These are phyloP conservation scores for Betula pendula DNA, from an alignment of 306 rosid species.

Conservation along the genomic window DNA sequence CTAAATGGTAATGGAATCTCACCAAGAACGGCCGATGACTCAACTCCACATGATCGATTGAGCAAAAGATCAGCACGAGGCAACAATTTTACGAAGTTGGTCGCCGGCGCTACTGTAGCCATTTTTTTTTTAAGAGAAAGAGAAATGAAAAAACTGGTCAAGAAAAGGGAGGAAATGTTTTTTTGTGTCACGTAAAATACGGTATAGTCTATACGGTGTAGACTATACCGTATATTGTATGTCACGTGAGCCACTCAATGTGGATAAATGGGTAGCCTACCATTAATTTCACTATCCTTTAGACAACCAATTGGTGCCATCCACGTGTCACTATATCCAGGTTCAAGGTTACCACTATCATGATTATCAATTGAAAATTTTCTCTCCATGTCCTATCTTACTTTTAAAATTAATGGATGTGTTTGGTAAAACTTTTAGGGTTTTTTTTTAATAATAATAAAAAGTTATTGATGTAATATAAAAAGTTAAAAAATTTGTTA, in stretches of 20 bases:
- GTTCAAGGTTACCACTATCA: no score
- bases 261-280: conserved; percentile 13
- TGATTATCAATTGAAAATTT: not conserved
- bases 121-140: not conserved
- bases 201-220: no score
- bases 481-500: no score
- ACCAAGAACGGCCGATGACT: not conserved
- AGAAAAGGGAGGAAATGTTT: no score
- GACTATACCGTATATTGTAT: no score
- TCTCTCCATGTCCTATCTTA: not conserved
- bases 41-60: not conserved
- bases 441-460: no score
- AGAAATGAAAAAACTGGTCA: not conserved
- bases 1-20: not conserved
- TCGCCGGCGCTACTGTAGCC: not conserved
- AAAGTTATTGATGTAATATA: no score
- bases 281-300: not conserved
- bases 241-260: conserved; percentile 9
- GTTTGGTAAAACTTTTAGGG: no score
- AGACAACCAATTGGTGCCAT: conserved; percentile 13
- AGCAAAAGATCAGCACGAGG: not conserved
- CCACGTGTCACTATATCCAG: conserved; percentile 13
- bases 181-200: not conserved
- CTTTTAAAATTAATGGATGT: no score
- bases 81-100: not conserved